Conservation (phyloP, 192 early-diverging fungal genomes). For the Oehlia diaphana region DNA sequence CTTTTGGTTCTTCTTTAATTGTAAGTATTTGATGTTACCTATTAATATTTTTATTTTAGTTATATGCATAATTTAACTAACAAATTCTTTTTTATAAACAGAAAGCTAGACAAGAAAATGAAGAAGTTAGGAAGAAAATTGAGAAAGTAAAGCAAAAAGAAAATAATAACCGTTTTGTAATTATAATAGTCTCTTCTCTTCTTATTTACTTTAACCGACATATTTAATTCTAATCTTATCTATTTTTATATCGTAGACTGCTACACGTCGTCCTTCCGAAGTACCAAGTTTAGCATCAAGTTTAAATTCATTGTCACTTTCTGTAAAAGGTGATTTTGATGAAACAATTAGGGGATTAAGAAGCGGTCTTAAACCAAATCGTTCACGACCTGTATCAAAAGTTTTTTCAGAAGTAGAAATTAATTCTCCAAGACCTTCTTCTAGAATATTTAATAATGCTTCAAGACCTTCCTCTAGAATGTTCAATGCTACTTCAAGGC, state of each 20-base stretch:
- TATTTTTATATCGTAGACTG: constrained; percentile 1
- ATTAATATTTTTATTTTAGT: background rate
- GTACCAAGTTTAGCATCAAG: constrained; percentile 9
- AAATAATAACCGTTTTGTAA: background rate
- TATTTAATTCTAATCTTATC: background rate
- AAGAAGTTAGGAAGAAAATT: constrained; percentile 30
- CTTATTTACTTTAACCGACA: background rate
- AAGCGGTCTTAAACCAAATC: constrained; percentile 36
- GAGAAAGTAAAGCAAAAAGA: constrained; percentile 18
- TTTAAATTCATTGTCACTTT: constrained; percentile 23
- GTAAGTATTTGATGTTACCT: constrained; percentile 32
- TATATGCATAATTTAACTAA: background rate
- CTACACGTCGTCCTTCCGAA: constrained; percentile 32
- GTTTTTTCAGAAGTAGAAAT: constrained; percentile 34
- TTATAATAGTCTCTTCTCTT: background rate
- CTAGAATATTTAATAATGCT: background rate
- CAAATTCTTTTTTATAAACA: background rate
- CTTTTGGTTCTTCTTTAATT: constrained; percentile 48
- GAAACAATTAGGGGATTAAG: constrained; percentile 41
- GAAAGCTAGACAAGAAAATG: constrained; percentile 42
- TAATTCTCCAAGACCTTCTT: background rate
- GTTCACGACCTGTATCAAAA: constrained; percentile 40
- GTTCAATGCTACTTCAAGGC: background rate
- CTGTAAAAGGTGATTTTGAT: constrained; percentile 41
- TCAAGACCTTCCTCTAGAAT: background rate